A percentile compares a stretch with the other conserved stretches of the same genome.
Conservation (phyloP, 805 yeast species). For the Pichia thaimueangensis region DNA sequence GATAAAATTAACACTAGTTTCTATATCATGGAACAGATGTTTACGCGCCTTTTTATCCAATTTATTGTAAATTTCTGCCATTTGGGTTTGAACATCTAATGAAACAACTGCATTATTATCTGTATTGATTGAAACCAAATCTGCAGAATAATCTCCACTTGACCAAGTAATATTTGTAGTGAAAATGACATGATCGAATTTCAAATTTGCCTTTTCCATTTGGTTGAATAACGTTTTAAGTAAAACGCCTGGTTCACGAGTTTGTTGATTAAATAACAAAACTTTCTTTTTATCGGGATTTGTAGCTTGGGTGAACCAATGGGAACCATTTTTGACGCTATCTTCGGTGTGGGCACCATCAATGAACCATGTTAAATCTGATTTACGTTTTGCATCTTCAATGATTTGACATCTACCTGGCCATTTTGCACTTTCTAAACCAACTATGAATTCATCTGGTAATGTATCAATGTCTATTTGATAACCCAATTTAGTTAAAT, state of each 20-base stretch:
- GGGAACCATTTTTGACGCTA: slow-evolving; percentile 72
- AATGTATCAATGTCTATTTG: slow-evolving; percentile 28
- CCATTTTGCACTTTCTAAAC: slow-evolving; percentile 70
- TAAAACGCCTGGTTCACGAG: slow-evolving; percentile 71
- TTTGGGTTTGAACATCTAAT: slow-evolving; percentile 70
- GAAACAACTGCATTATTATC: slow-evolving; percentile 72
- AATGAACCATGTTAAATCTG: slow-evolving; percentile 62
- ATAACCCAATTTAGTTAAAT: slow-evolving; percentile 46
- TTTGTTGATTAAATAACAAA: slow-evolving; percentile 88
- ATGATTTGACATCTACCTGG: slow-evolving; percentile 93
- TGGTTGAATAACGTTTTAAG: slow-evolving; percentile 46
- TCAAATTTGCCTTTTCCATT: slow-evolving; percentile 32
- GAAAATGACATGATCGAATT: slow-evolving; percentile 74
- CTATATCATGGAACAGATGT: slow-evolving; percentile 65
- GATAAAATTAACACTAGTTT: slow-evolving; percentile 56
- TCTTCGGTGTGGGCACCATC: slow-evolving; percentile 98
- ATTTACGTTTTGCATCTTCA: slow-evolving; percentile 32
- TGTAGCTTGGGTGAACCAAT: slow-evolving; percentile 59
- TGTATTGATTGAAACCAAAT: slow-evolving; percentile 79
- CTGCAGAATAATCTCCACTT: slow-evolving; percentile 70
- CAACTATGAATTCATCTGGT: slow-evolving; percentile 47
- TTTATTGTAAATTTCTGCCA: slow-evolving; percentile 64
- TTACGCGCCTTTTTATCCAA: slow-evolving; percentile 38
- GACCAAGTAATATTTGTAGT: slow-evolving; percentile 92
- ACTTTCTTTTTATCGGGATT: slow-evolving; percentile 32